Conservation (phyloP, 495 filamentous ascomycete species). For the Pseudoneurospora amorphoporcata region DNA sequence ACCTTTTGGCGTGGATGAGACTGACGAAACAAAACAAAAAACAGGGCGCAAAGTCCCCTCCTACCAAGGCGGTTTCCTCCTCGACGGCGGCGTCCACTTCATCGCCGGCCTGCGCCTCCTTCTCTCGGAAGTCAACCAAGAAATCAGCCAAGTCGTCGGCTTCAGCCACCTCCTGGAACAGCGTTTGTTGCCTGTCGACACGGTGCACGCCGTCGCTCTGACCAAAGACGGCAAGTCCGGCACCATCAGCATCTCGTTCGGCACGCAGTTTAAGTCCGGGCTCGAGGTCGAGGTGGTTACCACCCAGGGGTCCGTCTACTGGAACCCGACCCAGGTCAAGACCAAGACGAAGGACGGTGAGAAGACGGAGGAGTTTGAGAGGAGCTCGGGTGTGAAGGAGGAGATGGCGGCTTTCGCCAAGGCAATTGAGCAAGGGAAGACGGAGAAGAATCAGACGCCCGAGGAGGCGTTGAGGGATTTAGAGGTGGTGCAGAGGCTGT, state of each 20-base stretch:
- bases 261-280: slow-evolving; percentile 46
- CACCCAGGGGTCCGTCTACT: slow-evolving; percentile 42
- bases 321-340: slow-evolving; percentile 22
- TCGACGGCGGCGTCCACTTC: slow-evolving; percentile 68
- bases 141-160: slow-evolving; percentile 39
- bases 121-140: slow-evolving; percentile 40
- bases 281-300: slow-evolving; percentile 42
- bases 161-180: slow-evolving; percentile 48
- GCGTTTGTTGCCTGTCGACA: slow-evolving; percentile 62
- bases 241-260: slow-evolving; percentile 51
- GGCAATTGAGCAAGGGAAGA: slow-evolving; percentile 34
- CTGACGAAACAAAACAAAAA: not conserved
- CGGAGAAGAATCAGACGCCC: slow-evolving; percentile 46
- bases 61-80: slow-evolving; percentile 69
- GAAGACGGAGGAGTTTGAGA: slow-evolving; percentile 36
- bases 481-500: slow-evolving; percentile 52
- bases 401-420: slow-evolving; percentile 58
- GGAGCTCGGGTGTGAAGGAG: slow-evolving; percentile 49
- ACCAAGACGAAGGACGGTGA: slow-evolving; percentile 23
- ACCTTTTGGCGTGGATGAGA: no score
- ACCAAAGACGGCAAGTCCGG: slow-evolving; percentile 51
- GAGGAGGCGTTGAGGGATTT: slow-evolving; percentile 62
- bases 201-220: slow-evolving; percentile 51
- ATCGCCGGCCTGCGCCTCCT: slow-evolving; percentile 54
- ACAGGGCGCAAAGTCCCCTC: slow-evolving; percentile 58